Conservation (phyloP, 257 asterid genomes). For the Schizonepeta tenuifolia region DNA sequence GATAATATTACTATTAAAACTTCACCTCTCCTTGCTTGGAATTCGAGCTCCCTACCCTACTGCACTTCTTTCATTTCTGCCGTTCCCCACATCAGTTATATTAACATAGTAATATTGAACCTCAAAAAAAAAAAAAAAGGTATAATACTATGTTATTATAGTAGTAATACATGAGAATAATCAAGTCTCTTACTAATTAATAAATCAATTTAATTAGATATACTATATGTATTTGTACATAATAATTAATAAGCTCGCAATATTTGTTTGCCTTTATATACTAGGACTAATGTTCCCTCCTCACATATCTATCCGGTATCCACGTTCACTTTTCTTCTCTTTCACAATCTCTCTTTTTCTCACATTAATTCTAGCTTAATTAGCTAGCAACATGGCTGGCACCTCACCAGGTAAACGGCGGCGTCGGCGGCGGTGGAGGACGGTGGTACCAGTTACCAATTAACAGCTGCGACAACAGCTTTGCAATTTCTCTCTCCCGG, state of each 20-base stretch:
- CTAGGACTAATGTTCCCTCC: constrained; percentile 21
- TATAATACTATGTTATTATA: no score
- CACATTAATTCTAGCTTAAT: no score
- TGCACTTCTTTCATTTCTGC: constrained; percentile 24
- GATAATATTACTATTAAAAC: no score
- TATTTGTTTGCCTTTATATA: constrained; percentile 34
- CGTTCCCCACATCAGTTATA: constrained; percentile 38
- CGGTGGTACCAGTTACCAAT: constrained; percentile 15
- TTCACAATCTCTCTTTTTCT: neutral
- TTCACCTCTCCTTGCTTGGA: no score
- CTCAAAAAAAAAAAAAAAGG: no score
- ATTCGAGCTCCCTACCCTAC: constrained; percentile 36
- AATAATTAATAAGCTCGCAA: neutral
- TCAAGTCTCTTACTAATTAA: neutral
- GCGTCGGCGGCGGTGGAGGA: neutral
- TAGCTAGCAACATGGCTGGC: constrained; percentile 28
- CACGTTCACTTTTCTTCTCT: constrained; percentile 25
- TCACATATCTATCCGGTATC: constrained; percentile 21
- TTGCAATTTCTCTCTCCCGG: constrained; percentile 45
- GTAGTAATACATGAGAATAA: no score
- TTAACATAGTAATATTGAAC: no score
- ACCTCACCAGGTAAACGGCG: neutral
- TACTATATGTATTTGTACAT: neutral
- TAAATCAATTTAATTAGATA: no score
- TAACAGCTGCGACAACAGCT: constrained; percentile 27